A percentile compares a stretch with the other conserved stretches of the same genome.
Conservation (phyloP, 2,329 filamentous ascomycete species). For the Botrytis aclada region DNA sequence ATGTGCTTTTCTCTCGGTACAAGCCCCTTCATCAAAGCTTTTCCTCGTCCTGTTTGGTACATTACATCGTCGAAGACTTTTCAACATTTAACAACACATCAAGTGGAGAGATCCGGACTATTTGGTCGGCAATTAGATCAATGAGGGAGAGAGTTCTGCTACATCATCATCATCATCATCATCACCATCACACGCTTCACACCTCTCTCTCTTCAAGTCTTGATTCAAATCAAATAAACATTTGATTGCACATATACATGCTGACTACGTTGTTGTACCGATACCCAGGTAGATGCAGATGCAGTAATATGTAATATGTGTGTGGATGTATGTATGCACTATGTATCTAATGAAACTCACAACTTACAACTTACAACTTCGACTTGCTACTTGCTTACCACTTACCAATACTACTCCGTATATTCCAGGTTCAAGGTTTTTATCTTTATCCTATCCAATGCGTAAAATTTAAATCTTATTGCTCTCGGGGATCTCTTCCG, state of each 20-base stretch:
- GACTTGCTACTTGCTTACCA: too few relatives aligned
- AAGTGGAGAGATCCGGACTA: background rate
- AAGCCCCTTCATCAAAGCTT: slow-evolving; percentile 3
- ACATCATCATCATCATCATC: too few relatives aligned
- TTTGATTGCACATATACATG: background rate
- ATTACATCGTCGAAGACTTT: background rate
- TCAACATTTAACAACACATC: slow-evolving; percentile 9
- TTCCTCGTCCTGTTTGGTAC: too few relatives aligned
- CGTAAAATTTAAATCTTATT: background rate
- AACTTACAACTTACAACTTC: background rate
- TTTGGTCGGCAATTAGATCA: background rate
- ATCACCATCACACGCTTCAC: too few relatives aligned
- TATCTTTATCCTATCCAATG: background rate
- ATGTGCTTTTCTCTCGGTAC: background rate
- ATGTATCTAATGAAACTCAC: background rate
- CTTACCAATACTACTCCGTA: background rate
- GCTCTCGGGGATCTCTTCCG: slow-evolving; percentile 8
- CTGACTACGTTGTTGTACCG: background rate
- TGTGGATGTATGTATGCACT: too few relatives aligned
- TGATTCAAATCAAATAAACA: too few relatives aligned
- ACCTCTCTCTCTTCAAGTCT: background rate
- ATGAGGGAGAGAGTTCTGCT: background rate
- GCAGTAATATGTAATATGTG: background rate
- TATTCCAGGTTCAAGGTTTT: slow-evolving; percentile 3
- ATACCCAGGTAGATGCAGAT: background rate